These are phyloP conservation scores for Hymenoscyphus scutula DNA, from an alignment of 2,329 filamentous ascomycete species.

Conservation along the genomic window DNA sequence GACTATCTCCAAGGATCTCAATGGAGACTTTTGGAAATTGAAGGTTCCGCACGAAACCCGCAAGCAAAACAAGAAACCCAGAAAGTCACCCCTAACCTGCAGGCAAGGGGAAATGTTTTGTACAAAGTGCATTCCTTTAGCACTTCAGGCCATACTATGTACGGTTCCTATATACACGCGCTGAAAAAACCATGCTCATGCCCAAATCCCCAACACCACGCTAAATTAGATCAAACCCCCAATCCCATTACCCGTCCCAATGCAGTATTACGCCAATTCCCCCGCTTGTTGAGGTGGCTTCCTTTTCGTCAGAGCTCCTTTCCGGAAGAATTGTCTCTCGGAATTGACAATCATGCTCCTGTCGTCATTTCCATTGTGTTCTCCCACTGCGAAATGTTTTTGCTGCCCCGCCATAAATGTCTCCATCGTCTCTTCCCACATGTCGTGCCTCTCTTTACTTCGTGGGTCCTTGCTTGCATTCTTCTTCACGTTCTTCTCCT, in stretches of 20 bases:
- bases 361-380: slow-evolving; percentile 46
- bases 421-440: slow-evolving; percentile 62
- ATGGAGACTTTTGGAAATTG: too few species aligned
- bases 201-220: slow-evolving; percentile 5
- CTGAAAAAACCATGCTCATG: not conserved
- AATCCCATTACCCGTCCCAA: not conserved
- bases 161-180: not conserved
- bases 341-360: slow-evolving; percentile 65
- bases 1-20: too few species aligned
- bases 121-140: not conserved
- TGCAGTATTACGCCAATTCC: not conserved
- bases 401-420: slow-evolving; percentile 40
- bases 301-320: slow-evolving; percentile 33
- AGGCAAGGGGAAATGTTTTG: not conserved
- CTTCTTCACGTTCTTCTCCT: slow-evolving; percentile 61
- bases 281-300: slow-evolving; percentile 15
- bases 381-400: slow-evolving; percentile 23
- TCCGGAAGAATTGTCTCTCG: slow-evolving; percentile 51
- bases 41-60: too few species aligned
- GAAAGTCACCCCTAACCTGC: not conserved
- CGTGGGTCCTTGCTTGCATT: slow-evolving; percentile 48
- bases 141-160: not conserved
- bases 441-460: slow-evolving; percentile 54
- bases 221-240: slow-evolving; percentile 6
- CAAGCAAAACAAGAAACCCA: too few species aligned